Evolutionary conservation across 1,284 basidiomycete genomes (phyloP), one percentile per base, ranked within the genome.

Genomic region (Ustilago trichophora): DNA sequence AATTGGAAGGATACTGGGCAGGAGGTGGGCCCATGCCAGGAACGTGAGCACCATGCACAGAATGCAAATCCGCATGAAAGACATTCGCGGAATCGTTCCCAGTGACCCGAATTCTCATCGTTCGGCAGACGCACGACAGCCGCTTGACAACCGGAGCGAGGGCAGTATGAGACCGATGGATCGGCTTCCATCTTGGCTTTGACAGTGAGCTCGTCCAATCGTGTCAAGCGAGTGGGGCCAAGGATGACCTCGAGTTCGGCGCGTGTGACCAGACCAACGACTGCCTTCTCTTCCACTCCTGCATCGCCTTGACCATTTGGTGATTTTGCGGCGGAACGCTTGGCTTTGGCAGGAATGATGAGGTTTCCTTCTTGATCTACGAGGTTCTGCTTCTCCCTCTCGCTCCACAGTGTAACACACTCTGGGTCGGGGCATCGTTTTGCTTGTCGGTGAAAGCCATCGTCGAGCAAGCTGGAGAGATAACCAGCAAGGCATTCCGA

Each of bases 1-100:
- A 60, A 47, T 24, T 60, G 49, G 44, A 64, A 67, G 6, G 59
- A 57, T 3, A 62, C 40, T 12, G 65, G 49, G 22, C 65, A 69
- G 0, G 56, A 48, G 15, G 53, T 58, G 15, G 56, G 45, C 4
- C 62, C 71, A 34, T 68, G 66, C 71, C 71, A 73, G 6, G 62
- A 58, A 10, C 63, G 66, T 8, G 51, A 58, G 36, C 71, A 73
- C 66, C 65, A 73, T 0, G 66, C 57, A 27, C 71, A 73, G 31
- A 73, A 73, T 12, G 58, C 54, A 18, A 66, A 60, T 6, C 66
- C 62, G 44, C 71, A 73, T 13, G 44, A 48, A 6, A 52, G 54
- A 26, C 71, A 73, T 36, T 69, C 57, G 5, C 71, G 66, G 32
- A 73, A 63, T 8, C 66, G 53, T 32, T 73, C 71, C 57, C 66